phyloP scores from a whole-genome alignment of 768 basidiomycete genomes.

The Phaeotremella fagi region DNA sequence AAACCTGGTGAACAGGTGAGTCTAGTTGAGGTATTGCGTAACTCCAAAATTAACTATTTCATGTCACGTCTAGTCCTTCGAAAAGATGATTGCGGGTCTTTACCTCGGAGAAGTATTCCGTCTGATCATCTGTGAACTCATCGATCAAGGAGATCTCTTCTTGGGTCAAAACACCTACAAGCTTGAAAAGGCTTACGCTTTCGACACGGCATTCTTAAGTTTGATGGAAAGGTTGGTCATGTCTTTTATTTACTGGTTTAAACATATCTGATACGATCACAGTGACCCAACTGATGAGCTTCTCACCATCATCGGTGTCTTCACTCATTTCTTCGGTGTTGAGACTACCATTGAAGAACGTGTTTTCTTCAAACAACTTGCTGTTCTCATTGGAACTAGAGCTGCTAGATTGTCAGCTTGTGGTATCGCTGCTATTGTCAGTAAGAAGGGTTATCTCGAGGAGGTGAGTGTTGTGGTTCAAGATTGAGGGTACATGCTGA shows the following conservation, averaged over 20 bases:
- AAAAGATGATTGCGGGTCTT: conserved; percentile 93
- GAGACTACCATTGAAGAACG: conserved; percentile 95
- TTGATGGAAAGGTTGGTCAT: conserved; percentile 79
- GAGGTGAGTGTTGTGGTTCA: conserved; percentile 60
- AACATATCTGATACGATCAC: neutral
- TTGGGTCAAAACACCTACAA: conserved; percentile 98
- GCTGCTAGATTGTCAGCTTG: conserved; percentile 89
- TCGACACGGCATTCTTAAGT: conserved; percentile 95
- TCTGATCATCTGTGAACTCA: conserved; percentile 89
- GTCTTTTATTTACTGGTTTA: neutral
- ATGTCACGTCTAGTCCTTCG: conserved; percentile 36
- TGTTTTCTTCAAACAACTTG: conserved; percentile 92
- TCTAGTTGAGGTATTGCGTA: conserved; percentile 11
- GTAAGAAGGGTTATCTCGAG: conserved; percentile 89
- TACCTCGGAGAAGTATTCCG: conserved; percentile 95
- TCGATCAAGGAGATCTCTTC: conserved; percentile 95
- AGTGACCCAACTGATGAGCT: conserved; percentile 96
- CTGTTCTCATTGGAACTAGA: conserved; percentile 79
- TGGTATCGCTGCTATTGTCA: conserved; percentile 93
- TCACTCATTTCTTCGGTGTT: conserved; percentile 91
- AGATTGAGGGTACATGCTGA: conserved; percentile 1
- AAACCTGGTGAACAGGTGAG: conserved; percentile 87
- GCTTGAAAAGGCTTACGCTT: conserved; percentile 82
- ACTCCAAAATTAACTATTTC: too few relatives aligned
- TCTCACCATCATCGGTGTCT: conserved; percentile 93